A percentile compares a stretch with the other conserved stretches of the same genome.
These are phyloP conservation scores for Mortierella sp. DNA, from an alignment of 371 early-diverging fungal species.

Conservation along the genomic window DNA sequence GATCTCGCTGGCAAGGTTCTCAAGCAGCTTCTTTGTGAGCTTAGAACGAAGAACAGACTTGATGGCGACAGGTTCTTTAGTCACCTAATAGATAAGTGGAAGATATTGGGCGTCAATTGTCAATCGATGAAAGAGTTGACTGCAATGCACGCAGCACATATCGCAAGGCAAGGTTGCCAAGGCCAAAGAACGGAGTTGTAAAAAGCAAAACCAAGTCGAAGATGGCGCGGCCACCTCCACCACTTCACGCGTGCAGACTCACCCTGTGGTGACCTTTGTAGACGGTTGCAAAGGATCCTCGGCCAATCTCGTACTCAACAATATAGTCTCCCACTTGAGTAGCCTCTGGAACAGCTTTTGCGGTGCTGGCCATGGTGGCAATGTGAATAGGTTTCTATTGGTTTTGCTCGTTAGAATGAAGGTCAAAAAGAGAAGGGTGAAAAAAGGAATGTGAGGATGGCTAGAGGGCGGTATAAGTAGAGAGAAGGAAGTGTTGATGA, in stretches of 20 bases:
- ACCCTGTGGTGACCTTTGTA: constrained; percentile 86
- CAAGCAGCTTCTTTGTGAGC: constrained; percentile 89
- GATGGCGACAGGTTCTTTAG: constrained; percentile 83
- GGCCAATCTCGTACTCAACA: constrained; percentile 84
- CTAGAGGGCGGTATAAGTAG: neutral
- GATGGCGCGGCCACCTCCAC: no score
- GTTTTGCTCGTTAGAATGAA: neutral
- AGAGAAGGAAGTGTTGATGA: neutral
- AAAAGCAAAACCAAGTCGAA: neutral
- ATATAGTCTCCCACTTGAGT: constrained; percentile 74
- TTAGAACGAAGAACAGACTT: constrained; percentile 90
- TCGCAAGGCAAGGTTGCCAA: neutral
- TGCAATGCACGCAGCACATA: neutral
- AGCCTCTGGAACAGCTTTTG: constrained; percentile 27
- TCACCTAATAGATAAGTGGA: constrained; percentile 58
- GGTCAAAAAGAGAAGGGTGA: neutral
- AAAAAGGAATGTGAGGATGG: neutral
- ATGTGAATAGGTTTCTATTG: neutral
- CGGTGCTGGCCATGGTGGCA: constrained; percentile 29
- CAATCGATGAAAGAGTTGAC: neutral
- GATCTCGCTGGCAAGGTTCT: constrained; percentile 95
- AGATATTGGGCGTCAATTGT: neutral
- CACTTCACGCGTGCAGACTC: constrained; percentile 12
- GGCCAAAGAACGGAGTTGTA: neutral
- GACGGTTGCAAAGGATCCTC: constrained; percentile 97